Percentiles rank a stretch among this genome's conserved stretches.
Evolutionary conservation across 75 land plant genomes (phyloP).

Genomic region (Sequoia sempervirens): DNA sequence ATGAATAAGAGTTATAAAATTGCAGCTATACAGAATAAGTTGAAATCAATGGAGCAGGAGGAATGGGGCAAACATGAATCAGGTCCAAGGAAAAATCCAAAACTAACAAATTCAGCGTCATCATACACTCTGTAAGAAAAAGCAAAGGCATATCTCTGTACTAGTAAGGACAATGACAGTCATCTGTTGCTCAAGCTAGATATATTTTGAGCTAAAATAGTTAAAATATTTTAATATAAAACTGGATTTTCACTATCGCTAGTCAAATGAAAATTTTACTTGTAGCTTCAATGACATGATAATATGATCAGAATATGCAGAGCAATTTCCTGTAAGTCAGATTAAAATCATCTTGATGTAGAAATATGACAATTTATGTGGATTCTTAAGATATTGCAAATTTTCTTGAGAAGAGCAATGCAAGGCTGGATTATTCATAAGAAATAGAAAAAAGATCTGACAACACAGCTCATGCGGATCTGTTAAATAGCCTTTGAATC

Average conservation of each 20-base stretch:
- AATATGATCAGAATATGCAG: not conserved
- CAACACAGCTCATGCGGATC: not conserved
- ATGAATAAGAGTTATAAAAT: conserved; percentile 47
- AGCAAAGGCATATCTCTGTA: not conserved
- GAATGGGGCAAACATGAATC: not conserved
- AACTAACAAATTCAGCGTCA: not conserved
- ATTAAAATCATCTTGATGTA: not conserved
- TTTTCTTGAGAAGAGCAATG: not conserved
- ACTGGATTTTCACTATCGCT: not conserved
- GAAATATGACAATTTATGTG: not conserved
- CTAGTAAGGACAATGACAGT: not conserved
- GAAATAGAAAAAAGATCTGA: not conserved
- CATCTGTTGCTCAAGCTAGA: not conserved
- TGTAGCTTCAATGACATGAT: not conserved
- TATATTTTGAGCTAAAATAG: not conserved
- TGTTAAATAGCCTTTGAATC: conserved; percentile 3
- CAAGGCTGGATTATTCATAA: not conserved
- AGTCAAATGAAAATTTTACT: not conserved
- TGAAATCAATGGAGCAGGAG: conserved; percentile 60
- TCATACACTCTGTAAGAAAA: not conserved
- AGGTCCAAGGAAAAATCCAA: not conserved
- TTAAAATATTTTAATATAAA: not conserved
- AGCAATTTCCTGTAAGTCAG: not conserved
- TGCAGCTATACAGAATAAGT: conserved; percentile 65
- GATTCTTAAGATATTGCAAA: not conserved